A percentile compares a stretch with the other conserved stretches of the same genome.
phyloP scores from a whole-genome alignment of 2,329 filamentous ascomycete genomes.

The Penicillium sp. region DNA sequence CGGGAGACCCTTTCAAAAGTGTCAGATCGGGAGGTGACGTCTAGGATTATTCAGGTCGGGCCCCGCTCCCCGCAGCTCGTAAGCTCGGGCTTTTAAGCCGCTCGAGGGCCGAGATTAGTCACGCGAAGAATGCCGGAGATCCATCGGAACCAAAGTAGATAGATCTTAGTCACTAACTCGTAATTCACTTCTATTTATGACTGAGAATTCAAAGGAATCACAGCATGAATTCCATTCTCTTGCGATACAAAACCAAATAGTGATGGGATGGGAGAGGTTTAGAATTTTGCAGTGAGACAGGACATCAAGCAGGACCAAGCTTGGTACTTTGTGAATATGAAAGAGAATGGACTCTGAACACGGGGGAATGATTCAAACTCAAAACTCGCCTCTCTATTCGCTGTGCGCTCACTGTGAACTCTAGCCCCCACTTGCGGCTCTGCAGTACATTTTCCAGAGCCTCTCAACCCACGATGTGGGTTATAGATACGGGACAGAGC shows the following conservation, averaged over 20 bases:
- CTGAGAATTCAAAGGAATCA: too few relatives aligned
- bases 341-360: not conserved
- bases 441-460: not conserved
- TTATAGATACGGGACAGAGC: too few relatives aligned
- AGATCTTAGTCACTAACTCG: too few relatives aligned
- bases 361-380: not conserved
- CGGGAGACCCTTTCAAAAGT: too few relatives aligned
- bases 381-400: not conserved
- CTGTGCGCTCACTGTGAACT: not conserved
- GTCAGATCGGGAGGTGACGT: not conserved
- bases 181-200: too few relatives aligned
- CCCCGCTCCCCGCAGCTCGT: not conserved
- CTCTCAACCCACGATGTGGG: too few relatives aligned
- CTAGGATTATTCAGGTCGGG: not conserved
- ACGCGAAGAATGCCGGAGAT: too few relatives aligned
- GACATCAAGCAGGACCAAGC: not conserved
- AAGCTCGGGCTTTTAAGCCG: not conserved
- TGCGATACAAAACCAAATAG: too few relatives aligned
- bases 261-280: not conserved
- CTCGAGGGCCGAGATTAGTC: too few relatives aligned
- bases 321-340: not conserved
- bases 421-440: slow-evolving; percentile 1
- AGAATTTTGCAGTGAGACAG: not conserved
- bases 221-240: too few relatives aligned
- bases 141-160: too few relatives aligned